These are phyloP conservation scores for Boechera divaricarpa DNA, from an alignment of 345 rosid species.

Conservation along the genomic window DNA sequence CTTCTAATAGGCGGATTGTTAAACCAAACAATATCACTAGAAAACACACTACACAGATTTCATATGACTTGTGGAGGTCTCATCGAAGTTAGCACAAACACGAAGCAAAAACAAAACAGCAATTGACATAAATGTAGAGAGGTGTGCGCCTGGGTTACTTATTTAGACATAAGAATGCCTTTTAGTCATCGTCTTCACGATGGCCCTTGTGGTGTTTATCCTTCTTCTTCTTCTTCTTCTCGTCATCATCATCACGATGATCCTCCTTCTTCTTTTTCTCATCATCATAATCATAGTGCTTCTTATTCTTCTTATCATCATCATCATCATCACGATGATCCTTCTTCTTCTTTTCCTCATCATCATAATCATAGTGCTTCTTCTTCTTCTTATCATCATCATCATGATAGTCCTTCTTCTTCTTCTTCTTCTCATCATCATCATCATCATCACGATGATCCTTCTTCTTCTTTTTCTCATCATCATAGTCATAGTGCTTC, in stretches of 20 bases:
- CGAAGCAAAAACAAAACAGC: constrained; percentile 22
- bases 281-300: background rate
- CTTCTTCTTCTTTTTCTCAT: constrained; percentile 25
- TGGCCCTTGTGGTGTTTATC: constrained; percentile 34
- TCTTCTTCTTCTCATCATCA: constrained; percentile 9
- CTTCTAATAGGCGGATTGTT: too few species aligned
- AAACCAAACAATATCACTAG: constrained; percentile 13
- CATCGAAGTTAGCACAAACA: constrained; percentile 24
- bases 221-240: constrained; percentile 26
- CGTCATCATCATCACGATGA: background rate
- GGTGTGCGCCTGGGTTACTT: constrained; percentile 10
- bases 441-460: background rate
- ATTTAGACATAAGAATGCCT: constrained; percentile 6
- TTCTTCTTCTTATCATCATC: background rate
- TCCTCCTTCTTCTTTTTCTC: constrained; percentile 26
- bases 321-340: background rate
- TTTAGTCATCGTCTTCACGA: constrained; percentile 34
- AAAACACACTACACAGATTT: constrained; percentile 8
- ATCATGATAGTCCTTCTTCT: background rate
- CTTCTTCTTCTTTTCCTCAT: background rate
- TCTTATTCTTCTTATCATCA: background rate
- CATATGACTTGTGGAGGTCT: background rate
- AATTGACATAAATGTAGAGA: constrained; percentile 2
- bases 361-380: background rate
- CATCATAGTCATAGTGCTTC: background rate